These are phyloP conservation scores for Cutaneotrichosporon mucoides DNA, from an alignment of 1,284 basidiomycete genomes.

Conservation along the genomic window DNA sequence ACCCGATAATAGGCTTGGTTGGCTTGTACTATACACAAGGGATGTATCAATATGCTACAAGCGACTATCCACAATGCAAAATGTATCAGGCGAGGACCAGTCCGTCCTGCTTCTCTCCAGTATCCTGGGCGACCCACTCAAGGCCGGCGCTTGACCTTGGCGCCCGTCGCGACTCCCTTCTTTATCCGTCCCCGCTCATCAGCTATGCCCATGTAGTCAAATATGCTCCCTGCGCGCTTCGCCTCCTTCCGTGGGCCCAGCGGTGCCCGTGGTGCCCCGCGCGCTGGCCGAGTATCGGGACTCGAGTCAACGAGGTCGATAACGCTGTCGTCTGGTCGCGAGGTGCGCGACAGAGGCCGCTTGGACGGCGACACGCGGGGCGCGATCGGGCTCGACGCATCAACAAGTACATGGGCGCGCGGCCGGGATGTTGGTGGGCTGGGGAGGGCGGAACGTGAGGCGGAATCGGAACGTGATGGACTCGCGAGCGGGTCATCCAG, in stretches of 20 bases:
- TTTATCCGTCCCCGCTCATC: slow-evolving; percentile 32
- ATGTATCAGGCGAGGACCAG: too few species aligned
- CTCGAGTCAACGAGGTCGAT: slow-evolving; percentile 1
- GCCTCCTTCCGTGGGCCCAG: neutral
- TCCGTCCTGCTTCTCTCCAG: too few species aligned
- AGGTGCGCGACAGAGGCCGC: too few species aligned
- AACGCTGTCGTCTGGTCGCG: neutral
- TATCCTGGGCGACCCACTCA: neutral
- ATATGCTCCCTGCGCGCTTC: neutral
- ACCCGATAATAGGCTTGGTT: too few species aligned
- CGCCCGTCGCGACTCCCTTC: slow-evolving; percentile 27
- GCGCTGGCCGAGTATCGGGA: neutral
- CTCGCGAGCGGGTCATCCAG: neutral
- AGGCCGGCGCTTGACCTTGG: slow-evolving; percentile 22
- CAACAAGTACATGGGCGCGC: slow-evolving; percentile 1
- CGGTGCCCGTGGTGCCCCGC: slow-evolving; percentile 9
- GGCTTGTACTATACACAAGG: too few species aligned
- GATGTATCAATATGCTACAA: slow-evolving; percentile 2
- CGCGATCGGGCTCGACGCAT: neutral
- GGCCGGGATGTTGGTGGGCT: too few species aligned
- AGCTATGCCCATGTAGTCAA: slow-evolving; percentile 21
- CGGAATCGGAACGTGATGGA: neutral
- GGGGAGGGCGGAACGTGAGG: neutral
- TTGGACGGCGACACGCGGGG: neutral
- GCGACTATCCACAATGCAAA: neutral